Base-by-base conservation (phyloP, 2,329 filamentous ascomycete species). In the Sphaerostilbella broomeana region DNA sequence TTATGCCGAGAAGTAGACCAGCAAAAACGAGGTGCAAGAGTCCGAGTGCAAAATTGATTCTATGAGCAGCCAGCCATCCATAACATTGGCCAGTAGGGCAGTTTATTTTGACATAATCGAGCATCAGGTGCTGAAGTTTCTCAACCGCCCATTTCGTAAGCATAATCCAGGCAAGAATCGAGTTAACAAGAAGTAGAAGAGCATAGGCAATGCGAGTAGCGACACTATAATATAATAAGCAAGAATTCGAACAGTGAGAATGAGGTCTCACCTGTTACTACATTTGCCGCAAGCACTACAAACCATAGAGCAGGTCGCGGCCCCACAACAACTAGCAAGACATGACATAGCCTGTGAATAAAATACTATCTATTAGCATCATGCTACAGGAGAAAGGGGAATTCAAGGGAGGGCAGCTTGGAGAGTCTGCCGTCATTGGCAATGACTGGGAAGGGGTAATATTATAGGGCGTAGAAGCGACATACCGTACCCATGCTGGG, bases 81-180 rank as follows among this genome's bases (percentile, higher is more conserved):
- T 94, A 85, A 61, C 92, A 98, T 57, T 90, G 77, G 51, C 90
- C 86, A 35, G 85, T 89, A 19, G 86, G 82, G 60, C 92, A 98
- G 56, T 84, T 83, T 57, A 98, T 94, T 55, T 87, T 88, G 69
- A 98, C 89, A 58, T 95, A 97, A 65, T 97, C 88, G 49, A 98
- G 75, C 10, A 87, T 92, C 39, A 97, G 72, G 49, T 94, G 79
- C 64, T 97, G 81, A 5, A 98, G 73, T 61, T 97, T 97, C 56
- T 95, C 86, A 59, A 98, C 86, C 22, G 92, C 92, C 92, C 92
- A 98, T 38, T 88, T 86, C 16, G 92, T 98, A 67, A 98, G 87
- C 87, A 97, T 95, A 52, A 98, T 86, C 92, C 92, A 98, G 24
- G 92, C 90, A 36, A 97, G 62, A 49, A 97, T 95, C 43, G 90